A percentile compares a stretch with the other conserved stretches of the same genome.
These are phyloP conservation scores for Solidago caesia DNA, from an alignment of 129 eudicot species.

Conservation along the genomic window DNA sequence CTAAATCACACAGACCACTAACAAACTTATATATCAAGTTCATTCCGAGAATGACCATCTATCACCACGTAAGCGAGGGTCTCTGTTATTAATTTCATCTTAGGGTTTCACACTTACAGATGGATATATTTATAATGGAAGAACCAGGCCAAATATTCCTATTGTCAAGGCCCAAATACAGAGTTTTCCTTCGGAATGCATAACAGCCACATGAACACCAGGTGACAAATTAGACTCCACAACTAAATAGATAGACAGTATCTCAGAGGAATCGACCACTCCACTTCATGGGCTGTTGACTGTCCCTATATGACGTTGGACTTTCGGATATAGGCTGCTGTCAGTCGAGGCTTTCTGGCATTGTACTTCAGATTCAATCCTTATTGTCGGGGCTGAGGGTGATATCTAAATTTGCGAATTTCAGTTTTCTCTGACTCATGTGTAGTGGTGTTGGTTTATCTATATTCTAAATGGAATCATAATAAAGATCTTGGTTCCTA, in stretches of 20 bases:
- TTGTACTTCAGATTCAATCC: neutral
- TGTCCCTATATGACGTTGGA: neutral
- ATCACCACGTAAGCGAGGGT: no score
- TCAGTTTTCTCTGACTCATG: neutral
- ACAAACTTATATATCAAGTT: neutral
- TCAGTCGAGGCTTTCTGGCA: neutral
- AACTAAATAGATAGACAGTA: neutral
- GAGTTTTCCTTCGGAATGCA: neutral
- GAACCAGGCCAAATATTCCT: neutral
- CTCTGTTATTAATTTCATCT: neutral
- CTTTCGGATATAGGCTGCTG: neutral
- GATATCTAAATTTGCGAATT: neutral
- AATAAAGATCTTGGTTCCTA: neutral
- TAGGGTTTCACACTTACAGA: neutral
- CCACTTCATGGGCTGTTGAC: neutral
- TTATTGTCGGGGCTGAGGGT: neutral
- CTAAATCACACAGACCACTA: neutral
- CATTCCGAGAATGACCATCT: neutral
- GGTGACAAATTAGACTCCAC: neutral
- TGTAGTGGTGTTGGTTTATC: neutral
- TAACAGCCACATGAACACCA: neutral
- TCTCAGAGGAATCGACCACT: neutral
- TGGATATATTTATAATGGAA: neutral
- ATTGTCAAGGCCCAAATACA: neutral
- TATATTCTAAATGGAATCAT: neutral